Conservation (phyloP, 495 filamentous ascomycete species). For the Tetracladium marchalianum region DNA sequence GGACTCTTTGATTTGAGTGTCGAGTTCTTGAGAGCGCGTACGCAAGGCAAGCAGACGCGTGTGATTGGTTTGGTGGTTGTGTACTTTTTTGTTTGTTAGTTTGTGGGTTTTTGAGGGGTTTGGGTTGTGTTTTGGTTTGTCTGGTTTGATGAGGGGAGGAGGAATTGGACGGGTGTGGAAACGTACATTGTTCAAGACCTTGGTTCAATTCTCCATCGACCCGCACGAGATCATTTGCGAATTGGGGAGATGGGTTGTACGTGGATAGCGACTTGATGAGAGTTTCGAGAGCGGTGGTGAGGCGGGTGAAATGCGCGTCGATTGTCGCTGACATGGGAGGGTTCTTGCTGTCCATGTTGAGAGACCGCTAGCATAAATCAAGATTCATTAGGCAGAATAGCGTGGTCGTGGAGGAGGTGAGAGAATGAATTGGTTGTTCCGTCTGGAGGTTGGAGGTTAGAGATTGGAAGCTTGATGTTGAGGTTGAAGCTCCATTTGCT, state of each 20-base stretch:
- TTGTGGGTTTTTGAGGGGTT: too few relatives aligned
- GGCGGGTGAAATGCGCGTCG: slow-evolving; percentile 50
- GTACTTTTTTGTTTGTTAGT: slow-evolving; percentile 31
- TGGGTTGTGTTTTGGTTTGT: neutral
- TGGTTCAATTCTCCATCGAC: slow-evolving; percentile 54
- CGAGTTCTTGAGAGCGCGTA: slow-evolving; percentile 44
- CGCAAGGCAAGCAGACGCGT: slow-evolving; percentile 52
- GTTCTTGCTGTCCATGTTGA: neutral
- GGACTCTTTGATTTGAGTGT: slow-evolving; percentile 51
- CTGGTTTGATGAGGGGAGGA: neutral
- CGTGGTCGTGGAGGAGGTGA: neutral
- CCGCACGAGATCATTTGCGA: slow-evolving; percentile 53
- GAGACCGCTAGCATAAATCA: too few relatives aligned
- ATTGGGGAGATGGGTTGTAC: slow-evolving; percentile 59
- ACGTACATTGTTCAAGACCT: slow-evolving; percentile 47
- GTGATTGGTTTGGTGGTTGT: slow-evolving; percentile 59
- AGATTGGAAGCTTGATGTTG: too few relatives aligned
- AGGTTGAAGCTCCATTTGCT: too few relatives aligned
- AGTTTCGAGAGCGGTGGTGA: slow-evolving; percentile 54
- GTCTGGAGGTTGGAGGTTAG: too few relatives aligned
- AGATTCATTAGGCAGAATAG: neutral
- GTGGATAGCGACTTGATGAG: slow-evolving; percentile 68
- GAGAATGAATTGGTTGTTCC: too few relatives aligned
- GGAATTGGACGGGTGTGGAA: neutral
- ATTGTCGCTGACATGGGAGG: slow-evolving; percentile 48